Percentiles rank a stretch among this genome's conserved stretches.
phyloP scores from a whole-genome alignment of 352 stramenopile genomes.

The Phytophthora ohioensis region DNA sequence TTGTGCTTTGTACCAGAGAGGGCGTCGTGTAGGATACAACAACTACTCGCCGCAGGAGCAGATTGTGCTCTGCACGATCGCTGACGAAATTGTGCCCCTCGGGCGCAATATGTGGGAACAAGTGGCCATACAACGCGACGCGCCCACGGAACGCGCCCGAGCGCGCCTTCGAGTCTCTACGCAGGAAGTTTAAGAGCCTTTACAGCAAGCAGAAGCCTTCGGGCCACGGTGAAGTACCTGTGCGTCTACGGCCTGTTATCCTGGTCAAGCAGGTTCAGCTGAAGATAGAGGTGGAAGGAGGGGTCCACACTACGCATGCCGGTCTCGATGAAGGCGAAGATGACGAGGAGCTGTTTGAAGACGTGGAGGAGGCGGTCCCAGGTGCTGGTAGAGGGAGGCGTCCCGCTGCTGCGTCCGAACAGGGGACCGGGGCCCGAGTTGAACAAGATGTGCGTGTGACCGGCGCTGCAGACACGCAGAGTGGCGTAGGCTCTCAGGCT shows the following conservation, averaged over 20 bases:
- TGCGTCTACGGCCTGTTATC: background rate
- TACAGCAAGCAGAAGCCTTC: background rate
- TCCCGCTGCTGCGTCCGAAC: no score
- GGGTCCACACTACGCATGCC: conserved; percentile 2
- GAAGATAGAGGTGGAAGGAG: background rate
- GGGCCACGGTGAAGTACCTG: background rate
- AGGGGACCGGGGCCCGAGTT: no score
- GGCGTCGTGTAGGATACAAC: background rate
- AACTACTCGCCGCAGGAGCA: background rate
- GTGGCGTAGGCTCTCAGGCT: no score
- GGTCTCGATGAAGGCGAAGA: conserved; percentile 1
- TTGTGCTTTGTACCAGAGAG: background rate
- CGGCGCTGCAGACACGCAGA: no score
- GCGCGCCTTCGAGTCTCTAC: background rate
- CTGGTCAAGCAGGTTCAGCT: background rate
- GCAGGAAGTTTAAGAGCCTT: conserved; percentile 4
- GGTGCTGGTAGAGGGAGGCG: no score
- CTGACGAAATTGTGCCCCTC: background rate
- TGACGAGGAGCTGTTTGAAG: background rate
- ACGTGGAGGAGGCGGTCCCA: no score
- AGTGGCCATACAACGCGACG: conserved; percentile 1
- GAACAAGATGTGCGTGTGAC: no score
- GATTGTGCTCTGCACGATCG: background rate
- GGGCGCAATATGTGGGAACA: conserved; percentile 5
- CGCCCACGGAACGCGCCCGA: no score